Conservation (phyloP, 148 eudicot species). For the Fagopyrum homotropicum region DNA sequence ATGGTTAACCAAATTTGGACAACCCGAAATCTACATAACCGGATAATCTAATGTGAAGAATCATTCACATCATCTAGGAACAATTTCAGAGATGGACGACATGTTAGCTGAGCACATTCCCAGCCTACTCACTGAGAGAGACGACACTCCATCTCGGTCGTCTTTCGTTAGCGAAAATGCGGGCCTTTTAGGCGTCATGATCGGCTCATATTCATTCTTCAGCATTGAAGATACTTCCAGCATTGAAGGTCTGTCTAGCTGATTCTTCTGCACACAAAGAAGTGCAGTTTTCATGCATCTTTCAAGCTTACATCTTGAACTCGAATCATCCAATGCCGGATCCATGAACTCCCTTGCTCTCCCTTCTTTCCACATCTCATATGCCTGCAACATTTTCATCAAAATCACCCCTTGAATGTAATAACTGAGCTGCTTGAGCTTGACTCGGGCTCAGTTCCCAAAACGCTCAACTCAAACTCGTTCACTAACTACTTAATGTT, state of each 20-base stretch:
- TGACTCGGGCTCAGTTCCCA: too few relatives aligned
- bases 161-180: conserved; percentile 23
- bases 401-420: too few relatives aligned
- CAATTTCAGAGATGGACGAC: background rate
- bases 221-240: conserved; percentile 38
- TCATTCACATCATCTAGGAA: background rate
- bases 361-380: conserved; percentile 32
- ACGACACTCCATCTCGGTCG: background rate
- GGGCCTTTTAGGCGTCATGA: conserved; percentile 27
- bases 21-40: too few relatives aligned
- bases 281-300: conserved; percentile 32
- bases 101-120: background rate
- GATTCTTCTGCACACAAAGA: conserved; percentile 28
- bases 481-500: too few relatives aligned
- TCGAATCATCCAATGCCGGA: conserved; percentile 13
- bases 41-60: too few relatives aligned
- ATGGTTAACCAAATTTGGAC: too few relatives aligned
- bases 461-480: too few relatives aligned
- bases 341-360: conserved; percentile 22
- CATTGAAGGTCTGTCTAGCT: conserved; percentile 40
- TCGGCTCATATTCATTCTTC: conserved; percentile 22
- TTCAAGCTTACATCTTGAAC: conserved; percentile 10
- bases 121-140: background rate
- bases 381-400: conserved; percentile 24
- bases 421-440: too few relatives aligned